Evolutionary conservation across 2,329 filamentous ascomycete species (phyloP).

Genomic region (Clarireedia sp.): DNA sequence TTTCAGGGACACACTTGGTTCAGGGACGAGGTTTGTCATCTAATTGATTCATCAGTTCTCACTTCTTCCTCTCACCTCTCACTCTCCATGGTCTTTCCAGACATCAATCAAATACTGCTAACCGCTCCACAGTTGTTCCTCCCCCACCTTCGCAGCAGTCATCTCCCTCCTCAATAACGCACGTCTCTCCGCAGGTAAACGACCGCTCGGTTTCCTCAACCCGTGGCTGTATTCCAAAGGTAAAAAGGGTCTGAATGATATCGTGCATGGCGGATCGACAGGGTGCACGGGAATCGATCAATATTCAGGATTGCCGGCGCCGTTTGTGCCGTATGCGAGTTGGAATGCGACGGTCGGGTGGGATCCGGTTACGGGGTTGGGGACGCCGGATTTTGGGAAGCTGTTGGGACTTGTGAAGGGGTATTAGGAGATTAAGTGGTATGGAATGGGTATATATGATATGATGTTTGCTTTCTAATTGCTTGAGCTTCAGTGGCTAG

Average conservation of each 20-base stretch:
- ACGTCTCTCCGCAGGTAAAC: constrained; percentile 40
- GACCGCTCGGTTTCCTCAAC: constrained; percentile 47
- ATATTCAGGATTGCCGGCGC: constrained; percentile 15
- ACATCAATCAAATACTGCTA: background rate
- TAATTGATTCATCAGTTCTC: background rate
- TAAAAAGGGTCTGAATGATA: constrained; percentile 41
- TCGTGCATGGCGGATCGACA: constrained; percentile 31
- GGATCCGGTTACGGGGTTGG: constrained; percentile 42
- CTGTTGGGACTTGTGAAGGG: constrained; percentile 24
- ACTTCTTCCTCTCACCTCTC: background rate
- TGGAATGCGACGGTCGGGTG: constrained; percentile 38
- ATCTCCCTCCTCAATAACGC: constrained; percentile 57
- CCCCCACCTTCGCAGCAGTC: constrained; percentile 50
- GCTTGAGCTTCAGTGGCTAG: no score
- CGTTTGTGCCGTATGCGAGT: constrained; percentile 29
- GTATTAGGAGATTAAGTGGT: background rate
- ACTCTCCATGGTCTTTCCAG: background rate
- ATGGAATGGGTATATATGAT: background rate
- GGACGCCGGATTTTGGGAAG: constrained; percentile 38
- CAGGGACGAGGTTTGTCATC: constrained; percentile 17
- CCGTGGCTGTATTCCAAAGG: constrained; percentile 49
- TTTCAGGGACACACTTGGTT: constrained; percentile 6
- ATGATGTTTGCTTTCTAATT: no score
- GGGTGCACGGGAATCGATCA: constrained; percentile 29
- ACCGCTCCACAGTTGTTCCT: constrained; percentile 37